A percentile compares a stretch with the other conserved stretches of the same genome.
These are phyloP conservation scores for Rhodotorula sphaerocarpa DNA, from an alignment of 768 basidiomycete species.

Conservation along the genomic window DNA sequence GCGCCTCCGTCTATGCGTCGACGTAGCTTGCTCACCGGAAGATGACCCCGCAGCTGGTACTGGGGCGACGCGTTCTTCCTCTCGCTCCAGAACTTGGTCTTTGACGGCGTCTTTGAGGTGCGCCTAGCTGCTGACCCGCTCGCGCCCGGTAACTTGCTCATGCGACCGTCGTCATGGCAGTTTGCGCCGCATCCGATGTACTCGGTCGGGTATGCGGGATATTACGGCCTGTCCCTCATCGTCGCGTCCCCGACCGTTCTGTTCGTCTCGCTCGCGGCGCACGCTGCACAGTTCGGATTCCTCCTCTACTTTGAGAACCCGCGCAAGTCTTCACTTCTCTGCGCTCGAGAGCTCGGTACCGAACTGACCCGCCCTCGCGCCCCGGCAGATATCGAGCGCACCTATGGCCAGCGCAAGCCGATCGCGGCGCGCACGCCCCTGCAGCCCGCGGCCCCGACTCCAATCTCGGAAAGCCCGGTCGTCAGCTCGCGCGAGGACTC, in stretches of 20 bases:
- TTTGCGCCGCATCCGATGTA: constrained; percentile 68
- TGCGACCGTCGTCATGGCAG: constrained; percentile 1
- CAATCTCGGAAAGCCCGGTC: neutral
- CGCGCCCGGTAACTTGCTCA: too few relatives aligned
- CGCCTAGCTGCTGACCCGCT: constrained; percentile 40
- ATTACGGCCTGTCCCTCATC: constrained; percentile 89
- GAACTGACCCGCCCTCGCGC: too few relatives aligned
- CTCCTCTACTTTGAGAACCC: constrained; percentile 93
- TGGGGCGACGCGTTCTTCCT: constrained; percentile 41
- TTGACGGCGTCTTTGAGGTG: constrained; percentile 95
- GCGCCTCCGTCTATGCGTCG: constrained; percentile 37
- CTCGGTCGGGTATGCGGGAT: constrained; percentile 59
- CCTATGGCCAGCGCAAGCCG: constrained; percentile 84
- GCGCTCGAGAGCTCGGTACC: neutral
- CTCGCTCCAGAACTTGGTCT: constrained; percentile 59
- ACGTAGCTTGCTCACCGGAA: too few relatives aligned
- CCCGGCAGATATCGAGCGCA: constrained; percentile 84
- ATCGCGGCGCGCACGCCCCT: constrained; percentile 63
- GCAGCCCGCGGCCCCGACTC: too few relatives aligned
- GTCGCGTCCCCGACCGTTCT: constrained; percentile 80
- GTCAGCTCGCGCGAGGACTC: neutral
- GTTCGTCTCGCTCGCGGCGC: constrained; percentile 86
- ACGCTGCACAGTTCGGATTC: constrained; percentile 94
- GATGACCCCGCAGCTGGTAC: constrained; percentile 25
- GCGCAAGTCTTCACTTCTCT: constrained; percentile 52